Evolutionary conservation across 441 rosid species (phyloP).

Genomic region (Eruca vesicaria): DNA sequence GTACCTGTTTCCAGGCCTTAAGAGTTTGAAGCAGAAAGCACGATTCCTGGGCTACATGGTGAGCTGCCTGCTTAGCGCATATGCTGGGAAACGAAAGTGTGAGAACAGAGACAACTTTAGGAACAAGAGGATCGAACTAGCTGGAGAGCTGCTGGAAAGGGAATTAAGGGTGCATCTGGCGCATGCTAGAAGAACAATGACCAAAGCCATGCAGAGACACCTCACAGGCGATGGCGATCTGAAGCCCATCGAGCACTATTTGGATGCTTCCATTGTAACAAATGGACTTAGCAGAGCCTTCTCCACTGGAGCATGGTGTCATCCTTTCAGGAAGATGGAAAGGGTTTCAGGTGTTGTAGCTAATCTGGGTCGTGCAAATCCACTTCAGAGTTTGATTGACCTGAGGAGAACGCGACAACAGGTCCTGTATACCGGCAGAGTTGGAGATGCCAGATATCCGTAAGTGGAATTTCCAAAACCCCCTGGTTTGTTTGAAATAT

Average conservation of each 20-base stretch:
- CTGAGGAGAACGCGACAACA: conserved; percentile 84
- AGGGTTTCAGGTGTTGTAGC: conserved; percentile 91
- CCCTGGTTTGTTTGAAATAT: not conserved
- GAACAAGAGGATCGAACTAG: conserved; percentile 86
- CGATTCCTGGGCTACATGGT: conserved; percentile 89
- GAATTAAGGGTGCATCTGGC: conserved; percentile 77
- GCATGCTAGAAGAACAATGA: conserved; percentile 75
- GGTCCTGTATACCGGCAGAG: conserved; percentile 84
- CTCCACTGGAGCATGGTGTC: conserved; percentile 98
- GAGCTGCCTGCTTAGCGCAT: conserved; percentile 73
- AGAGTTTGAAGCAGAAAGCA: conserved; percentile 64
- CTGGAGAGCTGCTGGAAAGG: conserved; percentile 85
- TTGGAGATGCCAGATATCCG: conserved; percentile 98
- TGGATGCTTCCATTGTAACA: conserved; percentile 86
- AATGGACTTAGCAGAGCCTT: conserved; percentile 91
- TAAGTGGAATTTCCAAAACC: conserved; percentile 44
- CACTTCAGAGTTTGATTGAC: conserved; percentile 81
- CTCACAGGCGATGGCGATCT: conserved; percentile 64
- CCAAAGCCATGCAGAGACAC: conserved; percentile 70
- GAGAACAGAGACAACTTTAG: conserved; percentile 85
- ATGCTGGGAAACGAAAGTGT: conserved; percentile 65
- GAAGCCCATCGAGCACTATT: conserved; percentile 71
- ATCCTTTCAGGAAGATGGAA: conserved; percentile 79
- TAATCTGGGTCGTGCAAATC: conserved; percentile 82
- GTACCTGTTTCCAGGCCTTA: conserved; percentile 71